Conservation (phyloP, 2,329 filamentous ascomycete genomes). For the Hypomyces rosellus region DNA sequence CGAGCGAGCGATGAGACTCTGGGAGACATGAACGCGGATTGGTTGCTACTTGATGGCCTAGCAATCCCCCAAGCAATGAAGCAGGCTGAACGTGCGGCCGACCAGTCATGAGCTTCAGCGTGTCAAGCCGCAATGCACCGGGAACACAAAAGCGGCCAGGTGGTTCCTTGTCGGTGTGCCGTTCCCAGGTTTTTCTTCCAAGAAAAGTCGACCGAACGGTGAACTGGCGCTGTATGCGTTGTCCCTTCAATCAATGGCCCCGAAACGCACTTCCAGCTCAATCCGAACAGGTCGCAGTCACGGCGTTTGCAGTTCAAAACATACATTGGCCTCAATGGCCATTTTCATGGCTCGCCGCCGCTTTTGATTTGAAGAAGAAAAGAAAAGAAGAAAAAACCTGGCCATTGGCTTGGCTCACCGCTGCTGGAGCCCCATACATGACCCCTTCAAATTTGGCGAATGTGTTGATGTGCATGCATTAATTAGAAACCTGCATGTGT, state of each 20-base stretch:
- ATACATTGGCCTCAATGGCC: no score
- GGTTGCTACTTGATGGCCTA: no score
- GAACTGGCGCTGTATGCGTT: neutral
- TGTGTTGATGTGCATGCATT: neutral
- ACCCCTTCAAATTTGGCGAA: neutral
- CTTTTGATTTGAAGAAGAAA: no score
- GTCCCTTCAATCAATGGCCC: neutral
- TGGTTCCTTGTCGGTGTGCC: constrained; percentile 4
- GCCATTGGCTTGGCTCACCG: neutral
- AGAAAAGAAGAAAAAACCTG: no score
- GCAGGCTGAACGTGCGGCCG: neutral
- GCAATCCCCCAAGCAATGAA: no score
- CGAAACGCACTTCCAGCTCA: no score
- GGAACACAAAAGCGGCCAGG: constrained; percentile 1
- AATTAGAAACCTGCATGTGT: neutral
- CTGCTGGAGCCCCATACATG: neutral
- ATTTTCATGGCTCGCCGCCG: no score
- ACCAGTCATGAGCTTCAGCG: constrained; percentile 4
- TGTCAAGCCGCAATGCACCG: neutral
- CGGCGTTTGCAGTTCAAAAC: no score
- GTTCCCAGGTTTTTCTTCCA: no score
- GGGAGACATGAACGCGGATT: no score
- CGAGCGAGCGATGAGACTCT: no score
- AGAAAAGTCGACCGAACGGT: neutral
- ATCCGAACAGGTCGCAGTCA: no score